These are phyloP conservation scores for Nakazawaea ernobii DNA, from an alignment of 805 yeast species.

Conservation along the genomic window DNA sequence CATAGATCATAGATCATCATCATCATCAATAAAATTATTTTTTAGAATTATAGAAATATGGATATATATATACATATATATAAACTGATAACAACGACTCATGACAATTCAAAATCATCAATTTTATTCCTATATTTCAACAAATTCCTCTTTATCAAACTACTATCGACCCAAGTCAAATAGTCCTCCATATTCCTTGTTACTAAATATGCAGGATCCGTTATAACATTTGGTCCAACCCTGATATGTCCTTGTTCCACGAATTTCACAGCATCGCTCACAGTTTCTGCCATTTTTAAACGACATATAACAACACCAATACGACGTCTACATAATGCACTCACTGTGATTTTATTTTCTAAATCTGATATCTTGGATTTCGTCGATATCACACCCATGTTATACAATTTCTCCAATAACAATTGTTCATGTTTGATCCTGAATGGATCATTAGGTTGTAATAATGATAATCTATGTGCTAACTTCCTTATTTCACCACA, in stretches of 20 bases:
- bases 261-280: constrained; percentile 84
- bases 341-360: constrained; percentile 87
- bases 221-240: constrained; percentile 92
- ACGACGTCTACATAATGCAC: constrained; percentile 88
- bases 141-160: constrained; percentile 87
- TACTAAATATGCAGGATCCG: constrained; percentile 92
- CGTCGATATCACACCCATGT: constrained; percentile 86
- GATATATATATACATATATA: no score
- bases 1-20: no score
- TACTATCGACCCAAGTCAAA: constrained; percentile 94
- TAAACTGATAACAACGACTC: background rate
- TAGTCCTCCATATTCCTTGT: constrained; percentile 95
- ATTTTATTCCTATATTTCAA: constrained; percentile 78
- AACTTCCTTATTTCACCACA: constrained; percentile 89
- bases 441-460: constrained; percentile 84
- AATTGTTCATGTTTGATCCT: constrained; percentile 85
- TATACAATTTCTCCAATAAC: constrained; percentile 77
- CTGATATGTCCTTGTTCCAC: constrained; percentile 97
- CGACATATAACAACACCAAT: constrained; percentile 94
- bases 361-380: constrained; percentile 85
- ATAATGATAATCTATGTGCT: constrained; percentile 77
- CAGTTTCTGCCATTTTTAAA: constrained; percentile 86
- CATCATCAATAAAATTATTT: no score
- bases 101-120: constrained; percentile 52
- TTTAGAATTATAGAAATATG: no score